Evolutionary conservation across 257 asterid species (phyloP).

Genomic region (Primulina huaijiensis): DNA sequence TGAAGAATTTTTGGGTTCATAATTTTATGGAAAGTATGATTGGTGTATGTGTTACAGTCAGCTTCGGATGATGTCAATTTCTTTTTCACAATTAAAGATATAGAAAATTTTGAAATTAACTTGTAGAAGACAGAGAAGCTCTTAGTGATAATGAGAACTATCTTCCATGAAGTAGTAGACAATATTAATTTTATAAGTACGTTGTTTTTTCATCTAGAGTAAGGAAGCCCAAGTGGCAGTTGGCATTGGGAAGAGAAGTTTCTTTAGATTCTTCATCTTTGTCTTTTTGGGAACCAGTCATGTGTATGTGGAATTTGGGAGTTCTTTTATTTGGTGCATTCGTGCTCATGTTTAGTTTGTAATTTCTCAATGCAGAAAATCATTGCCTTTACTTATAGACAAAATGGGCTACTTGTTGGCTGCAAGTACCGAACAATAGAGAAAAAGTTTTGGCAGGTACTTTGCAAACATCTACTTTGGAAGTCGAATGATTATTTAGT

Average conservation of each 20-base stretch:
- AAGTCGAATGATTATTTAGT: not conserved
- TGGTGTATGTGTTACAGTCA: not conserved
- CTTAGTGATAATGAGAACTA: not conserved
- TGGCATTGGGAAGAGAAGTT: not conserved
- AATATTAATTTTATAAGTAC: not conserved
- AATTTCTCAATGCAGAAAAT: conserved; percentile 45
- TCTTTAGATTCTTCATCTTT: not conserved
- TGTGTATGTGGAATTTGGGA: not conserved
- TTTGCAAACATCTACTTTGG: not conserved
- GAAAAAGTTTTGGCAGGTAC: conserved; percentile 83
- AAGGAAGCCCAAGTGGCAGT: not conserved
- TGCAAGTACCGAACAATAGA: conserved; percentile 68
- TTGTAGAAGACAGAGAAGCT: not conserved
- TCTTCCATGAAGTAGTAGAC: not conserved
- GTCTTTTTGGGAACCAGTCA: not conserved
- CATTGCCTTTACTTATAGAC: conserved; percentile 70
- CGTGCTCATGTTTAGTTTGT: conserved; percentile 6
- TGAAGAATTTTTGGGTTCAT: not conserved
- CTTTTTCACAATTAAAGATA: conserved; percentile 4
- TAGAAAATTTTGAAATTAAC: not conserved
- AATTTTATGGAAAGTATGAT: not conserved
- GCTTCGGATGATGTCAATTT: conserved; percentile 8
- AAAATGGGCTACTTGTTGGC: conserved; percentile 54
- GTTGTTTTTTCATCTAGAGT: not conserved
- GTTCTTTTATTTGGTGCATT: not conserved